These are phyloP conservation scores for Dendrobium chrysotoxum DNA, from an alignment of 106 monocot genomes.

Conservation along the genomic window DNA sequence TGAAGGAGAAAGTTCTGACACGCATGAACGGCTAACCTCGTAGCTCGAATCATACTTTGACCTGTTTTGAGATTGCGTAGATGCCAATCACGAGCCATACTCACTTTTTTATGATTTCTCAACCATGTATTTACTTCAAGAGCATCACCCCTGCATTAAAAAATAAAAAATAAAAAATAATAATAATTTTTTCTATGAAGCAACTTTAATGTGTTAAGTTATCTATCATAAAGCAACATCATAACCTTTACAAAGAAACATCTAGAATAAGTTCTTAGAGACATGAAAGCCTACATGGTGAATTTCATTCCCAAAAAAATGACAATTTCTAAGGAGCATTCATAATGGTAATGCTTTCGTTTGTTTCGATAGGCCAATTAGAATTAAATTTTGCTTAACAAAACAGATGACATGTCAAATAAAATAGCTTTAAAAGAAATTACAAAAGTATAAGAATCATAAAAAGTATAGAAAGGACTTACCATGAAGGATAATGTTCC, in stretches of 20 bases:
- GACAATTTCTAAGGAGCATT: too few relatives aligned
- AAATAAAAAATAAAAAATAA: not conserved
- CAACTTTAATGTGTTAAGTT: too few relatives aligned
- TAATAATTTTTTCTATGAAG: not conserved
- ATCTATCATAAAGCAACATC: too few relatives aligned
- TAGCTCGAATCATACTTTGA: conserved; percentile 57
- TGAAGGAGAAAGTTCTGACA: not conserved
- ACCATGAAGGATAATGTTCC: conserved; percentile 24
- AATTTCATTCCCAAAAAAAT: too few relatives aligned
- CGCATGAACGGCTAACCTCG: conserved; percentile 27
- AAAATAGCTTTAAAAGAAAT: too few relatives aligned
- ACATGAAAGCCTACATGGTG: too few relatives aligned
- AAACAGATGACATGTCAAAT: conserved; percentile 15
- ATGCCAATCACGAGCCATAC: too few relatives aligned
- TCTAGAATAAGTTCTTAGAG: too few relatives aligned
- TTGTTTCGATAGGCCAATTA: not conserved
- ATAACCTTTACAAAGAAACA: too few relatives aligned
- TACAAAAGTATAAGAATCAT: too few relatives aligned
- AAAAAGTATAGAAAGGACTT: not conserved
- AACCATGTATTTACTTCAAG: conserved; percentile 83
- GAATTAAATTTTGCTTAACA: not conserved
- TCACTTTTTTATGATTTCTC: conserved; percentile 36
- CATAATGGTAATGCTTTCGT: too few relatives aligned
- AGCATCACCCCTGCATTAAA: conserved; percentile 58
- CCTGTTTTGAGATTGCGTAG: conserved; percentile 5